A percentile compares a stretch with the other conserved stretches of the same genome.
Conservation (phyloP, 2,329 filamentous ascomycete genomes). For the Talaromyces islandicus region DNA sequence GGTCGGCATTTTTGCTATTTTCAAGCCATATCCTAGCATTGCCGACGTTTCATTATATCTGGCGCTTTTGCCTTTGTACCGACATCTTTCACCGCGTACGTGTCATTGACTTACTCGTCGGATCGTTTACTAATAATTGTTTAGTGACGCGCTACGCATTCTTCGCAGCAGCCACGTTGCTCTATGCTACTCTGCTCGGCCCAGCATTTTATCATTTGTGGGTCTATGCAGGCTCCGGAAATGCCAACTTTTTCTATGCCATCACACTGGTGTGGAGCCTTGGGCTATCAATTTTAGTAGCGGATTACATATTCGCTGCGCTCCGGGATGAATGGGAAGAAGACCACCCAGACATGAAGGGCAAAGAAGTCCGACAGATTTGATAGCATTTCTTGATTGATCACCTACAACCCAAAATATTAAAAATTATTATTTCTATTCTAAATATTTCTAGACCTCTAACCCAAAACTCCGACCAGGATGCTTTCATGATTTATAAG, state of each 20-base stretch:
- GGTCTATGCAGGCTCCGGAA: constrained; percentile 96
- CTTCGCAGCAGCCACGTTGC: constrained; percentile 70
- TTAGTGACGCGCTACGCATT: constrained; percentile 89
- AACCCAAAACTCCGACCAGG: background rate
- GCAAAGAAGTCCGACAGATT: constrained; percentile 81
- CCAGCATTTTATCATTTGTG: constrained; percentile 95
- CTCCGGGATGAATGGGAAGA: constrained; percentile 91
- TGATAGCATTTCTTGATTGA: constrained; percentile 34
- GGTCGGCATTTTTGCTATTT: constrained; percentile 84
- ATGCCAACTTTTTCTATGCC: constrained; percentile 99
- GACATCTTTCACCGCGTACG: constrained; percentile 81
- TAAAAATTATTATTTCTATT: background rate
- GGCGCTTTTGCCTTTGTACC: constrained; percentile 73
- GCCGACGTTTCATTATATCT: constrained; percentile 84
- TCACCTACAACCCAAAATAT: background rate
- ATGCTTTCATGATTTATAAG: background rate
- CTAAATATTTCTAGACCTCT: background rate
- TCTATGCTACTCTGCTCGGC: constrained; percentile 84
- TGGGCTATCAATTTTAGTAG: constrained; percentile 77
- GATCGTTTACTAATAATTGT: background rate
- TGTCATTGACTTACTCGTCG: constrained; percentile 12
- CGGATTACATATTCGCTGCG: constrained; percentile 81
- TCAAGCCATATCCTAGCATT: constrained; percentile 94
- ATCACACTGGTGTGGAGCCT: constrained; percentile 98
- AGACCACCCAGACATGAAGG: constrained; percentile 81